Conservation (phyloP, 768 basidiomycete genomes). For the Ephemerocybe angulata region DNA sequence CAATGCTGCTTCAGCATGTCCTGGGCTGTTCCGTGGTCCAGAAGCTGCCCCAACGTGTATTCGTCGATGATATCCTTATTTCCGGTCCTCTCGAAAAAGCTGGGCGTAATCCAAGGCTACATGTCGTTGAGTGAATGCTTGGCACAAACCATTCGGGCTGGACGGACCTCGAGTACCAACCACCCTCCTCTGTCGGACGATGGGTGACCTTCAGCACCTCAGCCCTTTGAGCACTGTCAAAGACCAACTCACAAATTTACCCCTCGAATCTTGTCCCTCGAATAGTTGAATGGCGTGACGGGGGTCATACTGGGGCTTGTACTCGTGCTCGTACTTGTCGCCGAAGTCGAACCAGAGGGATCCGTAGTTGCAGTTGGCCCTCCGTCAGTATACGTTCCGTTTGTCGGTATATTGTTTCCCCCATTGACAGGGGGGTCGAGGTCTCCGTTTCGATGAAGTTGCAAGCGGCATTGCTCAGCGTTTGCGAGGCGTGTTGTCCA, state of each 20-base stretch:
- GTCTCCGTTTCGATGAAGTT: background rate
- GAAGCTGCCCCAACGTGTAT: constrained; percentile 55
- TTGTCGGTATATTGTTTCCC: background rate
- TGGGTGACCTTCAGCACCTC: constrained; percentile 1
- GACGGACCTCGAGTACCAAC: constrained; percentile 55
- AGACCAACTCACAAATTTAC: constrained; percentile 55
- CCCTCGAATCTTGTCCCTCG: constrained; percentile 38
- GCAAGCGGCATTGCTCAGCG: constrained; percentile 2
- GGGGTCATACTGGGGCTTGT: constrained; percentile 2
- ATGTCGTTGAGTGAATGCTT: background rate
- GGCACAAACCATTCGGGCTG: background rate
- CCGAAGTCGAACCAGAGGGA: background rate
- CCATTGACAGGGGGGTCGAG: constrained; percentile 1
- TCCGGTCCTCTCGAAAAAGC: constrained; percentile 60
- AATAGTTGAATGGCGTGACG: constrained; percentile 6
- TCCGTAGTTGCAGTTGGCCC: background rate
- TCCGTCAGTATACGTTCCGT: background rate
- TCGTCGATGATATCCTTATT: constrained; percentile 57
- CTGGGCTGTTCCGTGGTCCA: constrained; percentile 41
- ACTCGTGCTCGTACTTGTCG: background rate
- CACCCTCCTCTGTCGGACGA: constrained; percentile 48
- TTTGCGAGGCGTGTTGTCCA: background rate
- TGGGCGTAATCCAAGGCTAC: constrained; percentile 79
- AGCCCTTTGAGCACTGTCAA: constrained; percentile 1
- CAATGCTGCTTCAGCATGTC: constrained; percentile 50